Base-by-base conservation (phyloP, 106 monocot genomes). In the Ottelia alismoides region DNA sequence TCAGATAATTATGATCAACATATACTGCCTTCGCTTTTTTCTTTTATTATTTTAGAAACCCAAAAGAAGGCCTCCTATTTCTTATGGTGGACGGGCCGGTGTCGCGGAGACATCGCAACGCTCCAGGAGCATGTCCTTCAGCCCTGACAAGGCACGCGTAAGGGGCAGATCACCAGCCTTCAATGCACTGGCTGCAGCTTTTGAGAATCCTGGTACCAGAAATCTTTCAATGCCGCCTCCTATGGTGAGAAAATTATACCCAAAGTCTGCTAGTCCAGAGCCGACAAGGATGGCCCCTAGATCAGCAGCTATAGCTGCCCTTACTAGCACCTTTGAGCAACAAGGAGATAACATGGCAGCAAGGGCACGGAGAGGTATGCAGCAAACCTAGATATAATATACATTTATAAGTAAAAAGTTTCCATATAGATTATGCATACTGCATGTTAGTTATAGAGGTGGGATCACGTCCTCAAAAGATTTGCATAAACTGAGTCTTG, bases 161-260 rank as follows among this genome's bases (percentile, higher is more conserved):
- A 76, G 92, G 30, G 86, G 92, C 47, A 82, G 92, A 27, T 87
- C 92, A 22, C 92, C 92, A 28, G 86, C 86, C 27, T 92, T 92
- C 47, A 87, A 76, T 70, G 79, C 79, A 29, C 30, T 82, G 19
- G 92, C 92, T 67, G 81, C 92, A 49, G 72, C 56, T 44, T 92
- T 92, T 59, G 92, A 92, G 68, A 92, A 83, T 44, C 62, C 74
- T 23, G 79, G 76, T 57, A 35, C 71, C 17, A 73, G 92, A 28
- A 91, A 86, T 66, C 76, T 87, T 25, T 92, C 86, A 57, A 92
- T n/a, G n/a, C n/a, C 86, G 18, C 92, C 92, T 45, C 79, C 92
- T 43, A 56, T 70, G 24, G 69, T 66, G 31, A 72, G 65, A 45
- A 92, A 87, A 62, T 32, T 74, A 25, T 69, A 68, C 51, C 82